Conservation (phyloP, 1,139 yeast genomes). For the Pichia sp. region DNA sequence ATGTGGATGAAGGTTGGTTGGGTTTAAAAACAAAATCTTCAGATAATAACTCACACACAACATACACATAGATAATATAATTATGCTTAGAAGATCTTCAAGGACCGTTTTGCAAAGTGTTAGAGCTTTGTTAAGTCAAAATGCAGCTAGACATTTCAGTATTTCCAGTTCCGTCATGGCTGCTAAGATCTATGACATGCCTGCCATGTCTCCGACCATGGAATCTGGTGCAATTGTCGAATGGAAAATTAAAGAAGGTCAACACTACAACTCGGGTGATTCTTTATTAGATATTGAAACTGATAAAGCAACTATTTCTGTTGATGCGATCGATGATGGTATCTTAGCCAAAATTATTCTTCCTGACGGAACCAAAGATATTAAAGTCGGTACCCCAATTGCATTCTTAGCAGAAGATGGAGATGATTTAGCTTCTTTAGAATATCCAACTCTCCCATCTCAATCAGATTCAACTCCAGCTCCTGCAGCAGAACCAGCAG, state of each 20-base stretch:
- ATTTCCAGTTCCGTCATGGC: constrained; percentile 23
- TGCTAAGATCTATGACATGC: constrained; percentile 76
- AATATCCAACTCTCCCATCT: constrained; percentile 42
- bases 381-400: constrained; percentile 84
- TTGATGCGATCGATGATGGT: constrained; percentile 93
- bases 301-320: constrained; percentile 89
- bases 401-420: constrained; percentile 84
- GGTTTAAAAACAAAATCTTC: no score
- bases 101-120: no score
- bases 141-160: constrained; percentile 6
- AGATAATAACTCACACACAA: no score
- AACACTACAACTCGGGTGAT: constrained; percentile 74
- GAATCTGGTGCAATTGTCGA: constrained; percentile 93
- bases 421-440: constrained; percentile 66
- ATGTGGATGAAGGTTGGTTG: no score
- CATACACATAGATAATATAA: no score
- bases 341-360: constrained; percentile 69
- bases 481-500: constrained; percentile 20
- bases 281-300: constrained; percentile 85
- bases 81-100: neutral
- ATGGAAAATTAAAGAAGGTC: constrained; percentile 88
- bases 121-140: neutral
- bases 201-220: constrained; percentile 99
- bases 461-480: constrained; percentile 12
- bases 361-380: constrained; percentile 66